Conservation (phyloP, 192 early-diverging fungal species). For the Irineochytrium annulatum region DNA sequence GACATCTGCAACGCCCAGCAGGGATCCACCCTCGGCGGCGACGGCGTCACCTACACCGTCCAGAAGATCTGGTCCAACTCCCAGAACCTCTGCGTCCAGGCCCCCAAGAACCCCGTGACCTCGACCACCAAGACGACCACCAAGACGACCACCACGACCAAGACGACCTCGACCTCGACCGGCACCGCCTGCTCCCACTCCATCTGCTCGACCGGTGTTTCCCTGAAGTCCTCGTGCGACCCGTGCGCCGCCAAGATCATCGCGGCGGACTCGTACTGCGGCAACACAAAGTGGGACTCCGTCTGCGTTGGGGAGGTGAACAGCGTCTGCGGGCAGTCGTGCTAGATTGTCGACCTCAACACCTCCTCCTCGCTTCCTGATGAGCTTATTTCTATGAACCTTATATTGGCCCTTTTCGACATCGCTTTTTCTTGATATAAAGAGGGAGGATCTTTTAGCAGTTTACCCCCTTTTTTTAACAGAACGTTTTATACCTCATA, state of each 20-base stretch:
- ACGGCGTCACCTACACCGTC: conserved; percentile 15
- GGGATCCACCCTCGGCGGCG: conserved; percentile 10
- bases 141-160: not conserved
- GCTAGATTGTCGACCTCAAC: too few relatives aligned
- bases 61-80: too few relatives aligned
- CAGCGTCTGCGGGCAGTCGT: conserved; percentile 14
- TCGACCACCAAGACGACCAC: not conserved
- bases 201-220: conserved; percentile 21
- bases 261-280: conserved; percentile 26
- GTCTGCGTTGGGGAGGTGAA: conserved; percentile 22
- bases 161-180: not conserved
- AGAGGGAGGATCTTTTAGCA: too few relatives aligned
- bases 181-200: conserved; percentile 17
- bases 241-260: conserved; percentile 26
- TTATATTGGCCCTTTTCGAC: too few relatives aligned
- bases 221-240: conserved; percentile 14
- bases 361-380: too few relatives aligned
- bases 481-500: too few relatives aligned
- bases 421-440: too few relatives aligned
- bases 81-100: too few relatives aligned
- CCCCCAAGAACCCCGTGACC: not conserved
- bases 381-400: too few relatives aligned
- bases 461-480: too few relatives aligned
- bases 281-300: conserved; percentile 19
- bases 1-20: conserved; percentile 21